Evolutionary conservation across 441 rosid species (phyloP), one percentile per base, ranked within the genome.

Genomic region (Melastoma candidum): DNA sequence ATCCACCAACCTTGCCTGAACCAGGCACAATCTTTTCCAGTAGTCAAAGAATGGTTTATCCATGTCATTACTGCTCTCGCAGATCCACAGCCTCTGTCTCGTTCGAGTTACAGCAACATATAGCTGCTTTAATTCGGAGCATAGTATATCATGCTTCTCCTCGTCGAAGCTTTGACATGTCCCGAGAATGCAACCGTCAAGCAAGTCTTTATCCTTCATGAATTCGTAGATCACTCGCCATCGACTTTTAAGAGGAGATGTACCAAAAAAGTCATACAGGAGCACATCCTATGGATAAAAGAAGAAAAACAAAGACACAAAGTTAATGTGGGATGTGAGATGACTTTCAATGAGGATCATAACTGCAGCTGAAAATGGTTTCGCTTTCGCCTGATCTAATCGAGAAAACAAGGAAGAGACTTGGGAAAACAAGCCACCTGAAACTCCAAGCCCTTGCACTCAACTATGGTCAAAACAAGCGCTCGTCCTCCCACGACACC

Each of bases 391-490:
- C 39, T 12, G 24, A 25, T n/a, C 14, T 6, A 27, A 51, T 5
- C 56, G 13, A 14, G 13, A 58, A 17, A 26, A 43, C 50, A 4
- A 22, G 36, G 25, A 24, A 13, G 10, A 46, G 10, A 12, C 17
- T 7, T 13, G 1, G 3, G 47, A 24, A n/a, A 48, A 0, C 49
- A 45, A 46, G 24, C 10, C 4, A 76, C 90, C 84, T 77, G 82
- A 68, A 83, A 83, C 57, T 83, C 82, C 44, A 80, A 63, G 51
- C 81, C 84, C 65, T 76, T 76, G 71, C 84, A 74, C 58, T 83
- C 90, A 39, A 68, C 50, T 26, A 74, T 58, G 2, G 87, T 83
- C 59, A 78, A 54, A 29, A 80, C 75, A 47, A 74, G 83, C 12
- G 84, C 87, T 51, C 78, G 71, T 48, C 65, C 73, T 50, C 86